Evolutionary conservation across 495 filamentous ascomycete genomes (phyloP).

Genomic region (Tuber aestivum): DNA sequence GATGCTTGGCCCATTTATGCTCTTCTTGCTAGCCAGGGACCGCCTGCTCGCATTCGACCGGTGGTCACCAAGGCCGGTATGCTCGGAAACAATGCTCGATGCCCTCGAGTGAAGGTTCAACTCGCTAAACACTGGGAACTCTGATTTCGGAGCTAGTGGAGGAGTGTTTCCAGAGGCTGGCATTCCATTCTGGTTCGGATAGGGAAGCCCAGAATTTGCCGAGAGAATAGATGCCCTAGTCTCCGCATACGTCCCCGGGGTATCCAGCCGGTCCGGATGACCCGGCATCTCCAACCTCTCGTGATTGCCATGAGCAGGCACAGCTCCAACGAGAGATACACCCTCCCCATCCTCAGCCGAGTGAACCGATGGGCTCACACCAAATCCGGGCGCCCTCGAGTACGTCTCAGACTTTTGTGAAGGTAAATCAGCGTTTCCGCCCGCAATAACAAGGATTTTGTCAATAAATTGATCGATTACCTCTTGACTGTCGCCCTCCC

Average conservation of each 20-base stretch:
- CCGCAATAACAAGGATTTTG: constrained; percentile 28
- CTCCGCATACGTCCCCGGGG: constrained; percentile 38
- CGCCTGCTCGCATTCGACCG: constrained; percentile 5
- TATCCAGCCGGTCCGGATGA: constrained; percentile 35
- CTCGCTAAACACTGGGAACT: constrained; percentile 40
- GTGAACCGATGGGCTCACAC: constrained; percentile 30
- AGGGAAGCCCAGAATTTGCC: constrained; percentile 66
- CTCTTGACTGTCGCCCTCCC: constrained; percentile 45
- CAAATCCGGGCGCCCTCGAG: constrained; percentile 36
- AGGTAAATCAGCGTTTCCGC: constrained; percentile 35
- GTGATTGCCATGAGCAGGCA: constrained; percentile 6
- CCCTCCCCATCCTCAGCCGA: constrained; percentile 39
- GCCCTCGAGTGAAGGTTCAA: constrained; percentile 30
- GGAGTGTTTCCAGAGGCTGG: constrained; percentile 36
- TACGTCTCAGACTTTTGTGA: constrained; percentile 39
- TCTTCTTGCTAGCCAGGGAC: constrained; percentile 26
- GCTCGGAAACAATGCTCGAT: constrained; percentile 32
- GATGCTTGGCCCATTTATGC: constrained; percentile 22
- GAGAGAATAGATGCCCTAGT: constrained; percentile 86
- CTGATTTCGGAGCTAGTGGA: constrained; percentile 34
- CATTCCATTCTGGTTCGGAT: constrained; percentile 48
- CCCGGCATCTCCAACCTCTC: constrained; percentile 38
- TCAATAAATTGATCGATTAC: constrained; percentile 42
- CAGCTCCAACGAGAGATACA: constrained; percentile 38
- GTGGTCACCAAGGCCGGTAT: constrained; percentile 13